These are phyloP conservation scores for Crataegus laevigata DNA, from an alignment of 306 rosid species.

Conservation along the genomic window DNA sequence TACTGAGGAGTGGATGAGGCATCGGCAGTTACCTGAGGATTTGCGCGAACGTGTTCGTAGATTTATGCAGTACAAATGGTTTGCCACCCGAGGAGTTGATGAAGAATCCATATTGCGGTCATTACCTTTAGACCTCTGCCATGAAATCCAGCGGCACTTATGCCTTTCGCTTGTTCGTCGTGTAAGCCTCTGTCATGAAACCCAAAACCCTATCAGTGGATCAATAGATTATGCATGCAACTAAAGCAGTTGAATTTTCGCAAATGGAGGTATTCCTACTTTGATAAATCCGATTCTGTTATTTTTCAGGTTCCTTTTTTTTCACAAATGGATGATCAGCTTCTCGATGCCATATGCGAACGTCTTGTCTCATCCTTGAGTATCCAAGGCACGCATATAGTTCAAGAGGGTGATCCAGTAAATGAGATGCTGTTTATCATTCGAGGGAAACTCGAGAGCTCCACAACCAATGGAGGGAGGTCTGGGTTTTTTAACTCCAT, in stretches of 20 bases:
- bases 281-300: not conserved
- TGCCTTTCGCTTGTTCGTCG: conserved; percentile 82
- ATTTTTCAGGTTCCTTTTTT: conserved; percentile 71
- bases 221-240: not conserved
- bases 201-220: not conserved
- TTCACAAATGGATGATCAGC: conserved; percentile 95
- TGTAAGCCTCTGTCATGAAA: conserved; percentile 32
- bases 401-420: conserved; percentile 73
- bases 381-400: conserved; percentile 62
- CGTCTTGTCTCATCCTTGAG: conserved; percentile 69
- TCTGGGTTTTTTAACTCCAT: conserved; percentile 75
- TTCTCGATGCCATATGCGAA: conserved; percentile 89
- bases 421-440: conserved; percentile 80
- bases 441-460: conserved; percentile 83
- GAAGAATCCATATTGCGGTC: conserved; percentile 72
- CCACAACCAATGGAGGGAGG: conserved; percentile 83
- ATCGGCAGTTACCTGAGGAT: conserved; percentile 67
- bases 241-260: not conserved
- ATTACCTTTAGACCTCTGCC: conserved; percentile 70
- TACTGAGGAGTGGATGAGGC: conserved; percentile 96
- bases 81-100: conserved; percentile 83
- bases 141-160: conserved; percentile 77
- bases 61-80: conserved; percentile 76
- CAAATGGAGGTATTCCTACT: not conserved
- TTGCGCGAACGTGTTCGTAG: conserved; percentile 74